Percentiles rank a stretch among this genome's conserved stretches.
Evolutionary conservation across 306 rosid species (phyloP).

Genomic region (Lithocarpus polystachyus): DNA sequence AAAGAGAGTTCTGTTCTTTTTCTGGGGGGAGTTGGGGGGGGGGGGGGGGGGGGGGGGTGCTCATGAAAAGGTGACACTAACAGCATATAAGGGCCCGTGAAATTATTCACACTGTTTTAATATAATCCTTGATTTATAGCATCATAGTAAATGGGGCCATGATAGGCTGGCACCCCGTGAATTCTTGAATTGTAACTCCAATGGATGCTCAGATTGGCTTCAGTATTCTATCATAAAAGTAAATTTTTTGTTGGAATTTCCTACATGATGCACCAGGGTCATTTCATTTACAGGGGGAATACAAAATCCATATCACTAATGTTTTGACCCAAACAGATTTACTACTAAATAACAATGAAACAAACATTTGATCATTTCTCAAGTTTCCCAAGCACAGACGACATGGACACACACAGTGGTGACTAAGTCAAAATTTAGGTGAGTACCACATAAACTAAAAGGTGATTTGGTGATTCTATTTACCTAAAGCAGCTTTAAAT

Average conservation of each 20-base stretch:
- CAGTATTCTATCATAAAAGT: background rate
- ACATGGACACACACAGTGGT: background rate
- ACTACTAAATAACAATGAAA: background rate
- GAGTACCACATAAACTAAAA: background rate
- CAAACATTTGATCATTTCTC: background rate
- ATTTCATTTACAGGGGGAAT: background rate
- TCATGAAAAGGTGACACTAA: no score
- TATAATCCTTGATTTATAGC: no score
- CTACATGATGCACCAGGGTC: background rate
- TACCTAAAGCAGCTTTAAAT: conserved; percentile 89
- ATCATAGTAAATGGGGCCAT: background rate
- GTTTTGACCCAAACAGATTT: background rate
- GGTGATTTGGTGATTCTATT: conserved; percentile 4
- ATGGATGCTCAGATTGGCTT: background rate
- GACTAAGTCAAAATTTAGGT: background rate
- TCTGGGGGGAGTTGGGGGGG: no score
- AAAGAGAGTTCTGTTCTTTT: no score
- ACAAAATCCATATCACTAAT: background rate
- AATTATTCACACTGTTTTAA: no score
- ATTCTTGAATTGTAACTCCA: background rate
- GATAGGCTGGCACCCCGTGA: background rate
- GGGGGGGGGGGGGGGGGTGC: no score
- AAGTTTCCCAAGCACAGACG: background rate
- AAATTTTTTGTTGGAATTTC: background rate
- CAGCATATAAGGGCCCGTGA: no score